Evolutionary conservation across 352 stramenopile genomes (phyloP).

Genomic region (Phytophthora parvispora): DNA sequence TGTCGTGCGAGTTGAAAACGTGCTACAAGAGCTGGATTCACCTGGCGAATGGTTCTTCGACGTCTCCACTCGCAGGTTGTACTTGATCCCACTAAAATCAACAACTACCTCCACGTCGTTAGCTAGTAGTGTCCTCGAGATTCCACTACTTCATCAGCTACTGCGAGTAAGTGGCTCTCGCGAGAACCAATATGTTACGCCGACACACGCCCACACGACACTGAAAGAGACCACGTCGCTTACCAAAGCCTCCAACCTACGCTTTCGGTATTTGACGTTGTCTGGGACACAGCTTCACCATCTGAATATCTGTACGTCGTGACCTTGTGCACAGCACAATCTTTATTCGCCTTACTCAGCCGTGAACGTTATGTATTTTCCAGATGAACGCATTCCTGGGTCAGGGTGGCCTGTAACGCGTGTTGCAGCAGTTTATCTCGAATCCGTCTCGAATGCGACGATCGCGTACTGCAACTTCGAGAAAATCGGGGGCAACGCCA

Average conservation of each 20-base stretch:
- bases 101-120: constrained; percentile 30
- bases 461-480: constrained; percentile 74
- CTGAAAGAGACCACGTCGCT: constrained; percentile 61
- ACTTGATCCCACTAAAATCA: constrained; percentile 65
- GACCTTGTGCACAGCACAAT: neutral
- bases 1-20: constrained; percentile 72
- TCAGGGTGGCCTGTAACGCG: constrained; percentile 67
- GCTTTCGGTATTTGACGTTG: constrained; percentile 72
- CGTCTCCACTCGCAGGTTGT: constrained; percentile 47
- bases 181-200: constrained; percentile 57
- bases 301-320: constrained; percentile 67
- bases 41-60: constrained; percentile 83
- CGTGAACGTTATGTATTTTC: neutral
- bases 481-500: constrained; percentile 78
- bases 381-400: constrained; percentile 53
- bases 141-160: constrained; percentile 71
- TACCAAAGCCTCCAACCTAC: constrained; percentile 44
- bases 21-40: constrained; percentile 68
- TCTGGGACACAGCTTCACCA: constrained; percentile 70
- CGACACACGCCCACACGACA: constrained; percentile 51
- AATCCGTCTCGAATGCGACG: constrained; percentile 56
- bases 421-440: constrained; percentile 70
- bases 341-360: neutral
- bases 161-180: constrained; percentile 67
- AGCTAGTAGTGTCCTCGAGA: constrained; percentile 47